A percentile compares a stretch with the other conserved stretches of the same genome.
phyloP scores from a whole-genome alignment of 768 basidiomycete species.

The Gymnopilus junonius region DNA sequence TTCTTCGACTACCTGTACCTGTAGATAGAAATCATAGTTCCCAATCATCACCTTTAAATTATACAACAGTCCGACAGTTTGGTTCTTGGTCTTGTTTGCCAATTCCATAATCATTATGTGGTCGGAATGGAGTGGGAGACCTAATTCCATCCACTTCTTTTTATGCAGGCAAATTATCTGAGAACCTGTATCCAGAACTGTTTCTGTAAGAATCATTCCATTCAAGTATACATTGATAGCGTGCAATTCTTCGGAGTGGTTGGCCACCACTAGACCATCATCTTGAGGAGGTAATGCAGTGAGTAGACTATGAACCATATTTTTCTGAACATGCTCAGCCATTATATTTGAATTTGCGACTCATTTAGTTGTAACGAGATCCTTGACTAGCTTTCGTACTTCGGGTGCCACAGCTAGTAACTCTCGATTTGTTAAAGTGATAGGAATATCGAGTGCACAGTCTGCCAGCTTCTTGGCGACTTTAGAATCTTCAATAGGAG shows the following conservation, averaged over 20 bases:
- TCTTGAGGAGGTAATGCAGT: too few species aligned
- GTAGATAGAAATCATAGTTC: constrained; percentile 15
- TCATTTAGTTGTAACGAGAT: background rate
- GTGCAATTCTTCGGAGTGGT: too few species aligned
- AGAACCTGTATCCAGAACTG: background rate
- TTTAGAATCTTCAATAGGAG: constrained; percentile 16
- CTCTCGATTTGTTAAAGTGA: constrained; percentile 19
- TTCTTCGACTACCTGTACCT: constrained; percentile 20
- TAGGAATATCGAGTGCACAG: constrained; percentile 9
- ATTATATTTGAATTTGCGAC: background rate
- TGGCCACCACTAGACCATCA: too few species aligned
- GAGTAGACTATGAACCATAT: too few species aligned
- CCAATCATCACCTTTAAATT: constrained; percentile 16
- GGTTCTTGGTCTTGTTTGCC: too few species aligned
- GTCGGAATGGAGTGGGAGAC: too few species aligned
- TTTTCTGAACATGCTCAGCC: too few species aligned
- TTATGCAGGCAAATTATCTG: background rate
- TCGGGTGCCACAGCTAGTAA: constrained; percentile 5
- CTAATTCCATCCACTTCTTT: constrained; percentile 7
- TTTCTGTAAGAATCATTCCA: background rate
- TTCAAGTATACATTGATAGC: too few species aligned
- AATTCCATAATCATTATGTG: too few species aligned
- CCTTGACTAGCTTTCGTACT: background rate
- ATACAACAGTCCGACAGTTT: constrained; percentile 3
- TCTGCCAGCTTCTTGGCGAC: constrained; percentile 7